These are phyloP conservation scores for Calonectria fujianensis DNA, from an alignment of 2,329 filamentous ascomycete genomes.

Conservation along the genomic window DNA sequence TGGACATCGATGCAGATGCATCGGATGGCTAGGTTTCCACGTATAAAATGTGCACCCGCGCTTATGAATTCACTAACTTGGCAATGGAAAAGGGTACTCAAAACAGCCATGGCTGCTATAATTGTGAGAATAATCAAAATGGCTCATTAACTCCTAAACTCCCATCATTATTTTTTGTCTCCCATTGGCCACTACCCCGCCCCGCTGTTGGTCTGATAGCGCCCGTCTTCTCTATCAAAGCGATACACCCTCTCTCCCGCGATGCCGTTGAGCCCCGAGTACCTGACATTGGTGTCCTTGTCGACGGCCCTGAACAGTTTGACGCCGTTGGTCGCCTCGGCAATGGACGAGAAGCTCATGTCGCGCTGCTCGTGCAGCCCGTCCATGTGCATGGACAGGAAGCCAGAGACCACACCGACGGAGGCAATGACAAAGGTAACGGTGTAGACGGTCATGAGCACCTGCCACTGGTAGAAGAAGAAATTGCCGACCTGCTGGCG, in stretches of 20 bases:
- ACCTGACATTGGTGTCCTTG: conserved; percentile 21
- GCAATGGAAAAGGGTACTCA: too few relatives aligned
- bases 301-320: background rate
- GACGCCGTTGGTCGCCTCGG: conserved; percentile 41
- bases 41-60: too few relatives aligned
- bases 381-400: conserved; percentile 44
- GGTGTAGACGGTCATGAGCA: conserved; percentile 40
- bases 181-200: background rate
- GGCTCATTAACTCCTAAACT: background rate
- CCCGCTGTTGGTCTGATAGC: background rate
- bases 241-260: conserved; percentile 5
- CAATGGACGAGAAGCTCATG: conserved; percentile 46
- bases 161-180: background rate
- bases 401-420: conserved; percentile 38
- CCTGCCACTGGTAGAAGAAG: conserved; percentile 43
- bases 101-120: too few relatives aligned
- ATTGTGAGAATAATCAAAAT: background rate
- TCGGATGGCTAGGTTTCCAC: too few relatives aligned
- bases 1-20: too few relatives aligned
- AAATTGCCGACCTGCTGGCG: conserved; percentile 40
- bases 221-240: conserved; percentile 26
- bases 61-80: too few relatives aligned
- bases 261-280: background rate
- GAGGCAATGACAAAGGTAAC: conserved; percentile 40
- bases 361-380: conserved; percentile 45